Evolutionary conservation across 2,329 filamentous ascomycete species (phyloP), one percentile per base, ranked within the genome.

Genomic region (Colletotrichum higginsianum): DNA sequence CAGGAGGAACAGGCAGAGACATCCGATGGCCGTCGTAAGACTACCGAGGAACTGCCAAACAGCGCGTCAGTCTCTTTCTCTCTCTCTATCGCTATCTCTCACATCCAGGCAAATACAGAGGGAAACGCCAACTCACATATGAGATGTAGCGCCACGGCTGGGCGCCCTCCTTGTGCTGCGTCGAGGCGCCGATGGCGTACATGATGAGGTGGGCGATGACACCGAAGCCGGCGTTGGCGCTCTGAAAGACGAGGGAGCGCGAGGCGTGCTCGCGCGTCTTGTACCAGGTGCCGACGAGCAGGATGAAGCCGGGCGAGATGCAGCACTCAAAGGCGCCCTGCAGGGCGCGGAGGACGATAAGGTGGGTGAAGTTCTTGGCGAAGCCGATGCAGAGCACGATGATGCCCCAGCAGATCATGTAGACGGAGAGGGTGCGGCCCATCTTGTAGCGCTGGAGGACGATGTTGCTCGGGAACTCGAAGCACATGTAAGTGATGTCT

Each of bases 101-200:
- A 38, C 18, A 18, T 49, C 70, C 21, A 13, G 8, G 46, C 57
- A 40, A 55, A 21, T 16, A 11, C 8, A 11, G 2, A 42, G 40
- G 42, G 6, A 16, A 18, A 2, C 1, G 4, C 21, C 40, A 55
- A 74, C 78, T 76, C 55, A 79, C 77, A 67, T 81, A 82, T 13
- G 79, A 80, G 77, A 82, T 82, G 66, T 82, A 82, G 21, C 81
- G 75, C 81, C 81, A 83, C 1, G 81, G 76, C 71, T 82, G 74
- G 21, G 79, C 79, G 4, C 77, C 77, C 5, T 78, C 74, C 2
- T 75, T 71, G 2, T 74, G 61, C 44, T 78, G 76, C 60, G 79
- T 75, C 2, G 79, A 71, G 1, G 78, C 74, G 8, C 81, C 80
- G 56, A 83, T 82, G 7, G 78, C 81, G 66, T 82, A 83, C 6